Base-by-base conservation (phyloP, 106 monocot species). In the Platanthera zijinensis region DNA sequence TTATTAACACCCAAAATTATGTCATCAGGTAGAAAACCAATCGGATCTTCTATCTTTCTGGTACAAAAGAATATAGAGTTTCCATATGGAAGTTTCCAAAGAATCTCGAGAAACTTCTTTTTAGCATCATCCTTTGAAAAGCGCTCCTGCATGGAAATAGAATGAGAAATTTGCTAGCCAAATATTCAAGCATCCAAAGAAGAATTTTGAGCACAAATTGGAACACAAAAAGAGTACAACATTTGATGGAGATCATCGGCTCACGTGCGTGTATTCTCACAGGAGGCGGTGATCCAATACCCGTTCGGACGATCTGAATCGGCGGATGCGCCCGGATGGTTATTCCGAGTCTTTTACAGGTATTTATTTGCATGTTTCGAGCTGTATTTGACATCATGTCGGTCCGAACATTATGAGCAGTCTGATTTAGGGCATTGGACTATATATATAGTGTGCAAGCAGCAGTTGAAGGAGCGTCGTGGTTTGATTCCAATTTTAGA, bases 111-210 rank as follows among this genome's bases (percentile, higher is more conserved):
- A 74, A 99, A 99, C 14, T 94, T 91, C 68, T 92, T 94, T 56
- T 90, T 91, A 52, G 97, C 91, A 81, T 99, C 97, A 88, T 99
- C 97, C 74, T 94, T 99, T 45, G 91, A 87, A 69, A 99, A 72
- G 77, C 90, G 85, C 72, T 94, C 94, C 97, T 99, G 59, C 59
- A 61, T 56, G 17, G 56, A 61, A 61, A 61, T 21, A 61, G 59
- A 61, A 61, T 61, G 6, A 22, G 59, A 0, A 18, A 3, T 19
- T 61, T 19, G 11, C 59, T 19, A 1, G 9, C 59, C 9, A 19
- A 3, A 0, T 56, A 56, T 56, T 56, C 56, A 56, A 39, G 56
- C 21, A 61, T 61, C 6, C 59, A 61, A 61, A 11, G 21, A 61
- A 61, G 18, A 21, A 61, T 19, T 21, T n/a, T 61, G 21, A 61